Conservation (phyloP, 2,329 filamentous ascomycete species). For the Akanthomyces muscarius region DNA sequence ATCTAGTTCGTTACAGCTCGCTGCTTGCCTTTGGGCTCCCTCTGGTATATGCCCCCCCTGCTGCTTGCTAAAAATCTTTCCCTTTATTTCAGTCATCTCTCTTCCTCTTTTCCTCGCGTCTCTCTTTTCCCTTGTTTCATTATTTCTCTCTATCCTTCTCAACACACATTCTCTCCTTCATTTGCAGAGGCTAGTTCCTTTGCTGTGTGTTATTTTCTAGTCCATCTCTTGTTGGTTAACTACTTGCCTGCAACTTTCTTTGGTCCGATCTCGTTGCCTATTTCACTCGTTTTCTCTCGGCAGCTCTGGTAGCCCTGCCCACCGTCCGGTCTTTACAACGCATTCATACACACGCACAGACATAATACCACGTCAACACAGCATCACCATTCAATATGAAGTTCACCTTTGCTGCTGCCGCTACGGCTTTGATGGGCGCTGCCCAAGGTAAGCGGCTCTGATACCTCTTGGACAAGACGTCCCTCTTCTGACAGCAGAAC, state of each 20-base stretch:
- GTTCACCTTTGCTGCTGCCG: constrained; percentile 43
- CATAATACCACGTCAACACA: neutral
- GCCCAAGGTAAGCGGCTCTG: constrained; percentile 38
- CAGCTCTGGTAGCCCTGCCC: constrained; percentile 24
- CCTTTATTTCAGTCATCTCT: constrained; percentile 17
- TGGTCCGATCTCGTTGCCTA: constrained; percentile 22
- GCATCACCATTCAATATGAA: constrained; percentile 44
- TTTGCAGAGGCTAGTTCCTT: constrained; percentile 30
- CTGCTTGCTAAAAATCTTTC: constrained; percentile 4
- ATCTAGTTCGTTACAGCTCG: constrained; percentile 15
- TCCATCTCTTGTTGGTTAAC: constrained; percentile 23
- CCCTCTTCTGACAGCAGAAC: neutral
- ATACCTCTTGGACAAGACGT: neutral
- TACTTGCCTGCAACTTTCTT: constrained; percentile 19
- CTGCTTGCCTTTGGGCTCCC: neutral
- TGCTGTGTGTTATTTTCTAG: constrained; percentile 21
- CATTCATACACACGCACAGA: constrained; percentile 20
- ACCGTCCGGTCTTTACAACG: constrained; percentile 27
- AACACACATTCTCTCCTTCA: constrained; percentile 25
- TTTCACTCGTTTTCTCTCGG: constrained; percentile 19
- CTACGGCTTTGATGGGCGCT: constrained; percentile 45
- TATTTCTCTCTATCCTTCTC: constrained; percentile 26
- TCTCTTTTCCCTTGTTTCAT: constrained; percentile 26
- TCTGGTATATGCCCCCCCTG: constrained; percentile 4
- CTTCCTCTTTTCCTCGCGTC: constrained; percentile 22